A percentile compares a stretch with the other conserved stretches of the same genome.
phyloP scores from a whole-genome alignment of 768 basidiomycete species.

The Tricholoma flavovirens region DNA sequence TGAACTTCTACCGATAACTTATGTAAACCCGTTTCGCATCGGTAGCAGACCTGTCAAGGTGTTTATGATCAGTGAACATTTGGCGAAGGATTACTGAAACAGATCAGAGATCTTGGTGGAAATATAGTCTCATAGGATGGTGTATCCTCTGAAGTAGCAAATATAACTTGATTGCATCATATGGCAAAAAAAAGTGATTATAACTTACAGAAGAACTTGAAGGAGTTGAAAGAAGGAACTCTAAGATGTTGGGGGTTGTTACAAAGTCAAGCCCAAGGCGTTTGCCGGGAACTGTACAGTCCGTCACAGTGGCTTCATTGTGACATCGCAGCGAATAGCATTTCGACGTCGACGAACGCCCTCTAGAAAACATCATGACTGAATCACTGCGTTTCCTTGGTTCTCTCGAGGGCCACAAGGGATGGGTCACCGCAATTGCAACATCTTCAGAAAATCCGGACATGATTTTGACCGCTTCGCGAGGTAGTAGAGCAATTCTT shows the following conservation, averaged over 20 bases:
- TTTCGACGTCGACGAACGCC: conserved; percentile 23
- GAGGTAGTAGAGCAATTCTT: conserved; percentile 53
- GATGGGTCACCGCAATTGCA: conserved; percentile 98
- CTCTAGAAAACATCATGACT: conserved; percentile 50
- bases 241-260: background rate
- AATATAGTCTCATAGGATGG: conserved; percentile 67
- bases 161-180: conserved; percentile 52
- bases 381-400: conserved; percentile 90
- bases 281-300: conserved; percentile 53
- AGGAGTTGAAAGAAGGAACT: too few species aligned
- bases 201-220: background rate
- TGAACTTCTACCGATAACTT: background rate
- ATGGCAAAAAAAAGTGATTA: background rate
- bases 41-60: background rate
- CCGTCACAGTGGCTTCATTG: conserved; percentile 58
- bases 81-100: conserved; percentile 1
- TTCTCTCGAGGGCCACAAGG: conserved; percentile 87
- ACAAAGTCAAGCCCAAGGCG: conserved; percentile 12
- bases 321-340: conserved; percentile 34
- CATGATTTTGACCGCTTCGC: conserved; percentile 96
- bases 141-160: conserved; percentile 85
- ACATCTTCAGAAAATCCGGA: conserved; percentile 98
- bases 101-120: conserved; percentile 80
- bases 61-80: background rate
- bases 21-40: background rate